Percentiles rank a stretch among this genome's conserved stretches.
Conservation (phyloP, 148 eudicot genomes). For the Nyssa sinensis region DNA sequence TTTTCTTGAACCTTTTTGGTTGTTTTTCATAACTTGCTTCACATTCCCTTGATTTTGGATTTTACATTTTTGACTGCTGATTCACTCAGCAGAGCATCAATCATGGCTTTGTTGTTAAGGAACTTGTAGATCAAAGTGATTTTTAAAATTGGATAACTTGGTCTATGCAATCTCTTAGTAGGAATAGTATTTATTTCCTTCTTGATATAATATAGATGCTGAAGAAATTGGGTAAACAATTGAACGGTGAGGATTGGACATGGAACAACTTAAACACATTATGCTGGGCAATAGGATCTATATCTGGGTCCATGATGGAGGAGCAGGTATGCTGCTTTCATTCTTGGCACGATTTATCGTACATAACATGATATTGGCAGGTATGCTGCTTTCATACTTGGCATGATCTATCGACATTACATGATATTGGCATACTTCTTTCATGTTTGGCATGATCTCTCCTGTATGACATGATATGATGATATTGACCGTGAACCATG, state of each 20-base stretch:
- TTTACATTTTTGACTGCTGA: no score
- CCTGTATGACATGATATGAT: neutral
- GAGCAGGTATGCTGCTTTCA: constrained; percentile 62
- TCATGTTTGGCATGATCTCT: neutral
- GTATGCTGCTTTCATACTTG: neutral
- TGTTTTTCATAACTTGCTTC: no score
- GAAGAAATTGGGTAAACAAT: constrained; percentile 75
- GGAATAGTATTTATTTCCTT: neutral
- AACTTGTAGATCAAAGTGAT: no score
- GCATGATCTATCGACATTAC: neutral
- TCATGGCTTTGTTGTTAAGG: no score
- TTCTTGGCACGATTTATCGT: constrained; percentile 1
- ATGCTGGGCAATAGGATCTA: constrained; percentile 99
- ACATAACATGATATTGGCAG: neutral
- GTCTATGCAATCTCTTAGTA: neutral
- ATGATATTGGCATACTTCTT: neutral
- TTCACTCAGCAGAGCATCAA: no score
- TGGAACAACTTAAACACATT: constrained; percentile 97
- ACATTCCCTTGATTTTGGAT: no score
- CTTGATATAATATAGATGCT: constrained; percentile 59
- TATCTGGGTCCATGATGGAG: constrained; percentile 97
- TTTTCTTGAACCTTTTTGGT: neutral
- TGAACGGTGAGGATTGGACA: constrained; percentile 95
- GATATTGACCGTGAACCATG: no score
- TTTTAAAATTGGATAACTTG: neutral